Conservation (phyloP, 352 stramenopile genomes). For the Phytophthora fragariaefolia region DNA sequence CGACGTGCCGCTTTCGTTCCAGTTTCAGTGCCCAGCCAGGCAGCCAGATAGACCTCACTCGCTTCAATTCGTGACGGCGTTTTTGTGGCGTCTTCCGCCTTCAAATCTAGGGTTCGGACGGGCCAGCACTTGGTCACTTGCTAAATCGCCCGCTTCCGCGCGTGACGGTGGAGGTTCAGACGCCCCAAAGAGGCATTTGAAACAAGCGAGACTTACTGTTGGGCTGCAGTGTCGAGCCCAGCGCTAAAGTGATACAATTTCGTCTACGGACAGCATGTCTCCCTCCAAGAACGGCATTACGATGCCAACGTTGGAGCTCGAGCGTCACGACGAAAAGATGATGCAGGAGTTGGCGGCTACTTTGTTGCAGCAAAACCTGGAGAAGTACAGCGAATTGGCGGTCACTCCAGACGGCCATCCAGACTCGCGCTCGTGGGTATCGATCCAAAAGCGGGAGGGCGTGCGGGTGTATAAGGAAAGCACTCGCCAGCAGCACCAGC, state of each 20-base stretch:
- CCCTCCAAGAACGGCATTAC: conserved; percentile 22
- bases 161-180: not conserved
- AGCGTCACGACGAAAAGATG: conserved; percentile 31
- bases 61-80: not conserved
- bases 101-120: conserved; percentile 26
- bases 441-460: conserved; percentile 39
- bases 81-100: conserved; percentile 5
- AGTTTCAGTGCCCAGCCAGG: conserved; percentile 20
- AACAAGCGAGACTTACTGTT: not conserved
- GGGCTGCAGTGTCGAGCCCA: conserved; percentile 21
- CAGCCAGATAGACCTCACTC: conserved; percentile 3
- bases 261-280: conserved; percentile 25
- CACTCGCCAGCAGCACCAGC: conserved; percentile 30
- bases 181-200: not conserved
- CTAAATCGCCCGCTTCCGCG: conserved; percentile 17
- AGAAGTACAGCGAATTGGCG: conserved; percentile 31
- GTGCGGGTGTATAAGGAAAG: conserved; percentile 48
- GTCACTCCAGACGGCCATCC: conserved; percentile 42
- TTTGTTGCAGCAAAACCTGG: conserved; percentile 38
- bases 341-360: conserved; percentile 41
- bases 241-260: conserved; percentile 12
- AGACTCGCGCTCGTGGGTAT: conserved; percentile 36
- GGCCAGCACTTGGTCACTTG: conserved; percentile 21
- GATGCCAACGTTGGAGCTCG: conserved; percentile 41
- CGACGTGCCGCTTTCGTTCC: conserved; percentile 30